These are phyloP conservation scores for Paragyromitra xinjiangensis DNA, from an alignment of 495 filamentous ascomycete genomes.

Conservation along the genomic window DNA sequence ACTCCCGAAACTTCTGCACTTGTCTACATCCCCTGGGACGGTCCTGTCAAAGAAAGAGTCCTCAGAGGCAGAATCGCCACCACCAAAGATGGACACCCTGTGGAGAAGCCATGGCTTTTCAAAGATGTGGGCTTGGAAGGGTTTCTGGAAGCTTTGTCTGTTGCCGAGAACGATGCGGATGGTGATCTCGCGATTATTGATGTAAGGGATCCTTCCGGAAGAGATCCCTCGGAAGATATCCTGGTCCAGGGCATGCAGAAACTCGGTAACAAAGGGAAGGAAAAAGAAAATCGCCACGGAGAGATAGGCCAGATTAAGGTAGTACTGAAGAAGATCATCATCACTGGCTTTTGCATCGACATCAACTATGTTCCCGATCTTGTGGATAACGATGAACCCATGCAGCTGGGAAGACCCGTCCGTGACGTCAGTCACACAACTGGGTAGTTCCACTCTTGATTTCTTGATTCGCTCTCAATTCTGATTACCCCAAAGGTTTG, in stretches of 20 bases:
- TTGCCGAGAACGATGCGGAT: neutral
- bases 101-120: constrained; percentile 24
- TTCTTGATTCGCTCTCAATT: neutral
- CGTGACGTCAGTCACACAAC: constrained; percentile 3
- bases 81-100: neutral
- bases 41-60: neutral
- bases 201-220: neutral
- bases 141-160: constrained; percentile 10
- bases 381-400: neutral
- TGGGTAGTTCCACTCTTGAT: constrained; percentile 11
- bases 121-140: constrained; percentile 28
- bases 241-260: constrained; percentile 15
- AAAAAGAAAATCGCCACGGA: neutral
- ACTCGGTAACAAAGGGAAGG: neutral
- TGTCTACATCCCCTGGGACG: constrained; percentile 29
- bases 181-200: neutral
- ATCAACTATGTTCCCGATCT: neutral
- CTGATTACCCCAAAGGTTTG: constrained; percentile 11
- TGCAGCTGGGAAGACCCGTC: neutral
- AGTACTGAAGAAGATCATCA: constrained; percentile 2
- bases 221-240: neutral
- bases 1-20: constrained; percentile 9
- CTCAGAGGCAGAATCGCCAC: neutral
- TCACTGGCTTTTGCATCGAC: constrained; percentile 1
- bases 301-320: constrained; percentile 19